A percentile compares a stretch with the other conserved stretches of the same genome.
Conservation (phyloP, 345 rosid species). For the Eucalyptus coolabah region DNA sequence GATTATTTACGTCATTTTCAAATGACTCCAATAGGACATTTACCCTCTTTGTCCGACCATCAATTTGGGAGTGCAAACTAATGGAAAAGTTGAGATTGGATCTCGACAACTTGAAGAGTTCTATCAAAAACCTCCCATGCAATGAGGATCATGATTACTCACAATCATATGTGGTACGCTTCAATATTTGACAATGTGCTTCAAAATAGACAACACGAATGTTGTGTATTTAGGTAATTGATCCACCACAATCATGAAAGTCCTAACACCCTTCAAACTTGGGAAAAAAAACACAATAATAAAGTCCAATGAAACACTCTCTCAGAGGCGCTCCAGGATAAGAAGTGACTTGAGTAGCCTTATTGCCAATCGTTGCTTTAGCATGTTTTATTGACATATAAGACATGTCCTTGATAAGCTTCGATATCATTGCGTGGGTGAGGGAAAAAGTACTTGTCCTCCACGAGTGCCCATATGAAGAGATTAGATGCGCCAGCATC, state of each 20-base stretch:
- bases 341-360: not conserved
- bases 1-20: no score
- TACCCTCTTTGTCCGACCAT: not conserved
- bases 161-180: not conserved
- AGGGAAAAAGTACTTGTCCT: no score
- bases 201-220: not conserved
- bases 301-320: no score
- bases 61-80: not conserved
- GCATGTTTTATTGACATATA: not conserved
- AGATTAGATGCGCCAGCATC: not conserved
- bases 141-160: not conserved
- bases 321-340: not conserved
- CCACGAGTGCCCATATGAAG: not conserved
- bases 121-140: not conserved
- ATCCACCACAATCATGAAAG: not conserved
- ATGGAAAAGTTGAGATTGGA: not conserved
- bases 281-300: no score
- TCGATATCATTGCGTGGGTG: no score
- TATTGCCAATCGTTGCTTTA: not conserved
- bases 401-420: not conserved
- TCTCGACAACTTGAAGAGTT: not conserved
- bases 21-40: not conserved
- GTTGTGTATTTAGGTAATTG: not conserved
- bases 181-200: not conserved
- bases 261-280: not conserved